Evolutionary conservation across 306 rosid genomes (phyloP).

Genomic region (Acacia crassicarpa): DNA sequence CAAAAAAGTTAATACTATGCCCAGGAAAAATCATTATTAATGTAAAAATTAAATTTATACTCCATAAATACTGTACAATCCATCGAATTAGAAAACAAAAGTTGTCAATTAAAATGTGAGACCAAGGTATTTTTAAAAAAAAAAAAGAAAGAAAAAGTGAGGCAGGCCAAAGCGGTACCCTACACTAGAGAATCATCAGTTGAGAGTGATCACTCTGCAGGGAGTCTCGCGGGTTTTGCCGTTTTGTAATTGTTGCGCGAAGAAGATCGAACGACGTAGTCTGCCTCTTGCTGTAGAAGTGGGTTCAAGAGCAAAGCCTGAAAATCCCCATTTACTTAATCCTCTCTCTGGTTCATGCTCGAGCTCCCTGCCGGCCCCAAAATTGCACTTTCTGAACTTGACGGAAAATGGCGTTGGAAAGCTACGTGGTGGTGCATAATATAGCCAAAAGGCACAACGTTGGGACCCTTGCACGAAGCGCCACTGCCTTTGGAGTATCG

Average conservation of each 20-base stretch:
- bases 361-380: not conserved
- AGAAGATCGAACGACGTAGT: not conserved
- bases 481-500: constrained; percentile 88
- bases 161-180: not conserved
- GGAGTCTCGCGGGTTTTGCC: not conserved
- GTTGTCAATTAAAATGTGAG: not conserved
- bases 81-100: no score
- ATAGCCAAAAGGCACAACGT: constrained; percentile 90
- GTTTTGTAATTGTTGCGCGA: not conserved
- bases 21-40: no score
- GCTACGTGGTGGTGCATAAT: constrained; percentile 89
- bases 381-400: not conserved
- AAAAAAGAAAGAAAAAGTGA: no score
- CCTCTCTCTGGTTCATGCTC: not conserved
- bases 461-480: constrained; percentile 88
- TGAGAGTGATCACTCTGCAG: no score
- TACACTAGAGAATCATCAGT: no score
- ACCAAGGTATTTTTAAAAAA: no score
- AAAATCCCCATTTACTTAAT: not conserved
- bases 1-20: no score
- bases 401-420: constrained; percentile 48
- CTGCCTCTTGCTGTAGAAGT: not conserved
- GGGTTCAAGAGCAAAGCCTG: not conserved
- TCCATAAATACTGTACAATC: no score
- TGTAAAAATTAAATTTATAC: no score